Base-by-base conservation (phyloP, 2,329 filamentous ascomycete species). In the Talaromyces sp. region DNA sequence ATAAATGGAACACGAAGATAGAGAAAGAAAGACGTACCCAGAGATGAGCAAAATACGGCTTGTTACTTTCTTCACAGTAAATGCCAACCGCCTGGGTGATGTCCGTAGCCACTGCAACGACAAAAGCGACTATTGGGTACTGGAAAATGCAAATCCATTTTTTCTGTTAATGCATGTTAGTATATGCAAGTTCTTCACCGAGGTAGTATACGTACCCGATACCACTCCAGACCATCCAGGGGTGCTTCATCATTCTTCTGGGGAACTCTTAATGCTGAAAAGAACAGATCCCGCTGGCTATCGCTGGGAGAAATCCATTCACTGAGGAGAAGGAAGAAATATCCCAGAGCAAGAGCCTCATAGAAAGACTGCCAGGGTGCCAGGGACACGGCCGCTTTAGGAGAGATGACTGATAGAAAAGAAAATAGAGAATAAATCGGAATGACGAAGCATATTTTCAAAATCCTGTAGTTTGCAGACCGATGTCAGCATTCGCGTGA, bases 261-360 rank as follows among this genome's bases (percentile, higher is more conserved):
- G 10, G 64, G 71, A 9, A 73, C 68, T 30, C 69, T 68, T 3
- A 79, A 64, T 6, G 71, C 71, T 4, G 71, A 65, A 60, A 80
- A 75, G 66, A 77, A 79, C 25, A 72, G 64, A 9, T 73, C 71
- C 8, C 74, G 70, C 22, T 69, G 69, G 11, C 67, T 61, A 17
- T 72, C 66, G 53, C 73, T 72, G 2, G 76, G 73, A 8, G 69
- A 75, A 4, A 81, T 67, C 55, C 74, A 80, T 52, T 78, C 77
- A 65, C 75, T 78, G 44, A 81, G 69, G 30, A 81, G 71, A 10
- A 81, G 69, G 63, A 80, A 79, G 65, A 81, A 81, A 11, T 72
- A 71, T n/a, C 72, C 73, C 1, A 82, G 66, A 10, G 78, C 76
- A 30, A 78, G 66, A 4, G 73, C 68, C 67, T 81, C 74, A 62